phyloP scores from a whole-genome alignment of 768 basidiomycete species.

The Amanita jacksonii region DNA sequence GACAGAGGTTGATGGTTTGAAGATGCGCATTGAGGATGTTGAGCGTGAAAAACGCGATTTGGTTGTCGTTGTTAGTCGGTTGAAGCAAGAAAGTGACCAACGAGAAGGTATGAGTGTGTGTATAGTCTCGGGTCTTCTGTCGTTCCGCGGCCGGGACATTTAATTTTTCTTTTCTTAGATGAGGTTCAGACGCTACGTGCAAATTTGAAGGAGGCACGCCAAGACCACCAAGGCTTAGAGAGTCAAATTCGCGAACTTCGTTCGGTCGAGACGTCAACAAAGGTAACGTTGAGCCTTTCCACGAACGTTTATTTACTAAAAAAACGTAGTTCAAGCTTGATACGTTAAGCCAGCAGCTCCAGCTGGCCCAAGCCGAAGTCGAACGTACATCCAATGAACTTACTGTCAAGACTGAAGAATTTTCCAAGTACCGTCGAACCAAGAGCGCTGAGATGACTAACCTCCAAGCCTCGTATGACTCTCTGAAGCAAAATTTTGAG shows the following conservation, averaged over 20 bases:
- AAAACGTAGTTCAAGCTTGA: constrained; percentile 71
- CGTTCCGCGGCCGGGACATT: too few species aligned
- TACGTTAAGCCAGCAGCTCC: constrained; percentile 71
- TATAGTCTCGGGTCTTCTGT: too few species aligned
- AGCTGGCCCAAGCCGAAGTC: constrained; percentile 67
- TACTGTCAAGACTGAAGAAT: constrained; percentile 67
- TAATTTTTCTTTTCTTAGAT: constrained; percentile 41
- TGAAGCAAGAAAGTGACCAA: constrained; percentile 67
- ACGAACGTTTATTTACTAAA: background rate
- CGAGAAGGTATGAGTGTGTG: constrained; percentile 78
- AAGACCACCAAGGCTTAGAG: constrained; percentile 62
- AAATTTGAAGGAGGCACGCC: constrained; percentile 65
- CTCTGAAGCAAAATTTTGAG: constrained; percentile 55
- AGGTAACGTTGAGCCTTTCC: constrained; percentile 30
- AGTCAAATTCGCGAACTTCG: constrained; percentile 62
- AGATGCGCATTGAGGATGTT: constrained; percentile 56
- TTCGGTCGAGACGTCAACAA: constrained; percentile 68
- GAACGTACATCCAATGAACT: constrained; percentile 66
- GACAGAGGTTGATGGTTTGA: constrained; percentile 47
- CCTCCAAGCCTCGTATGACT: constrained; percentile 71
- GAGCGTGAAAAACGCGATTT: constrained; percentile 91
- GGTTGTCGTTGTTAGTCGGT: constrained; percentile 69
- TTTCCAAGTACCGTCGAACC: constrained; percentile 68
- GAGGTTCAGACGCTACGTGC: constrained; percentile 60
- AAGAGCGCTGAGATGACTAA: constrained; percentile 72